These are phyloP conservation scores for Suillus plorans DNA, from an alignment of 768 basidiomycete species.

Conservation along the genomic window DNA sequence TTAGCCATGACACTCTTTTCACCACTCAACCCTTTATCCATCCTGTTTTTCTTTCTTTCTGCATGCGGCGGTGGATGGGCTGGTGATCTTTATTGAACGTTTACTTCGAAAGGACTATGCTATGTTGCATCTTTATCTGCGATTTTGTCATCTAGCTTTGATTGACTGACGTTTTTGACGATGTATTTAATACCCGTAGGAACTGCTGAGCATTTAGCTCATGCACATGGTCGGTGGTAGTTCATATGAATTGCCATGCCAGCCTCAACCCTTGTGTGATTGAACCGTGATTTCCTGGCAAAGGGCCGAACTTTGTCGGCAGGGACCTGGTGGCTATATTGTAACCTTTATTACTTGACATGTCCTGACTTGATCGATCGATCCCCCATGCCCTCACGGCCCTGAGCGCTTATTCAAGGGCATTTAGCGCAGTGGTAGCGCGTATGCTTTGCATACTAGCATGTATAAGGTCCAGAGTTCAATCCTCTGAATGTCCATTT, in stretches of 20 bases:
- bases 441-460: constrained; percentile 40
- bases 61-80: background rate
- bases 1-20: background rate
- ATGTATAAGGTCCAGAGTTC: constrained; percentile 45
- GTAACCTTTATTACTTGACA: too few species aligned
- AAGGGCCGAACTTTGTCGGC: too few species aligned
- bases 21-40: background rate
- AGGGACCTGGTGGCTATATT: too few species aligned
- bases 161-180: background rate
- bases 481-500: constrained; percentile 43
- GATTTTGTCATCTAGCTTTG: background rate
- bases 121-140: constrained; percentile 2
- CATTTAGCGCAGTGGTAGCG: constrained; percentile 40
- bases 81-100: background rate
- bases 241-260: background rate
- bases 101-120: background rate
- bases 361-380: too few species aligned
- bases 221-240: background rate
- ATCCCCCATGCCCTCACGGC: background rate
- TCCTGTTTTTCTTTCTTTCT: background rate
- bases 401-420: constrained; percentile 9
- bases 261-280: background rate
- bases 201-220: background rate
- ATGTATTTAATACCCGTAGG: background rate
- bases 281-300: background rate